Conservation (phyloP, 2,329 filamentous ascomycete genomes). For the Calonectria pauciramosa region DNA sequence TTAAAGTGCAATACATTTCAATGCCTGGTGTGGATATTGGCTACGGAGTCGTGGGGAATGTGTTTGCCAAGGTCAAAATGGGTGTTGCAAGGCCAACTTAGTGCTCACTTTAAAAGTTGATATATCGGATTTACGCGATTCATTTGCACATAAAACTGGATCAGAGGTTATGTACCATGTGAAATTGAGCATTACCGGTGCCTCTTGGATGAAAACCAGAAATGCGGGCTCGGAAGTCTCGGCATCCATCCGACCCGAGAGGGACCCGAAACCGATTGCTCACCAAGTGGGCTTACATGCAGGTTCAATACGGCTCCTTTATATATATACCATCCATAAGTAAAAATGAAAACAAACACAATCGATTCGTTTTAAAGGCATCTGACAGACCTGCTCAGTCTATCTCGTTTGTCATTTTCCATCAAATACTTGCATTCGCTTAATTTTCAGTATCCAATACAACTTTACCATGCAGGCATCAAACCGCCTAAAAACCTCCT, state of each 20-base stretch:
- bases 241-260: slow-evolving; percentile 9
- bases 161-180: too few species aligned
- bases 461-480: slow-evolving; percentile 54
- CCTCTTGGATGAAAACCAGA: background rate
- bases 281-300: background rate
- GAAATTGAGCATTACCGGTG: background rate
- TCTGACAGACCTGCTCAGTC: too few species aligned
- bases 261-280: background rate
- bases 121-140: background rate
- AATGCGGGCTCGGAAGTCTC: background rate
- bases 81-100: too few species aligned
- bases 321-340: background rate
- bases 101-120: too few species aligned
- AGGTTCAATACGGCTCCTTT: background rate
- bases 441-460: background rate
- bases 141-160: background rate
- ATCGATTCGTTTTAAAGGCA: background rate
- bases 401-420: background rate
- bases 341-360: too few species aligned
- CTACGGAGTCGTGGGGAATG: too few species aligned
- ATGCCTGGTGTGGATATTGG: too few species aligned
- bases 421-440: background rate
- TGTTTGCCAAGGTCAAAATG: too few species aligned
- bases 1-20: too few species aligned
- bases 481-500: slow-evolving; percentile 62